These are phyloP conservation scores for Penicillium sp. DNA, from an alignment of 2,329 filamentous ascomycete species.

Conservation along the genomic window DNA sequence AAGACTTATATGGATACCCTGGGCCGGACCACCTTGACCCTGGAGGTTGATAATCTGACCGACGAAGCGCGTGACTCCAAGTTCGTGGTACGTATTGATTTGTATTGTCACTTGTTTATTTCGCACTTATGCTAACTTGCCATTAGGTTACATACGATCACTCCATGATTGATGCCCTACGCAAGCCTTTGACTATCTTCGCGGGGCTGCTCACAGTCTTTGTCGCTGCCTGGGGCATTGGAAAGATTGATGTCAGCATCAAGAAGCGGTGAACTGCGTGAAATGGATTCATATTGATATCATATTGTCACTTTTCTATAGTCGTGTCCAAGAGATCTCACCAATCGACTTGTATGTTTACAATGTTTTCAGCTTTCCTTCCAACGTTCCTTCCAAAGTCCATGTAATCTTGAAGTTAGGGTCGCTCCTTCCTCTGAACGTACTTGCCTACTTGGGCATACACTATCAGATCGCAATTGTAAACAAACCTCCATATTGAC, in stretches of 20 bases:
- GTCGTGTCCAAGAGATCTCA: slow-evolving; percentile 3
- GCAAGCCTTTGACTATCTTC: slow-evolving; percentile 85
- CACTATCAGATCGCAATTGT: background rate
- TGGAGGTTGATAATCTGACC: slow-evolving; percentile 82
- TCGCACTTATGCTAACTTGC: slow-evolving; percentile 6
- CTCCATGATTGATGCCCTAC: slow-evolving; percentile 68
- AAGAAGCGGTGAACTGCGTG: slow-evolving; percentile 51
- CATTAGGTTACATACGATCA: slow-evolving; percentile 76
- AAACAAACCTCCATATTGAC: background rate
- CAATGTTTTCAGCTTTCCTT: background rate
- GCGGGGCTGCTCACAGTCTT: slow-evolving; percentile 72
- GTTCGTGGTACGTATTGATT: slow-evolving; percentile 57
- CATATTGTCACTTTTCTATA: slow-evolving; percentile 21
- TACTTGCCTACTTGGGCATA: background rate
- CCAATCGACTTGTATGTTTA: slow-evolving; percentile 13
- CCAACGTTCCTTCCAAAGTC: background rate
- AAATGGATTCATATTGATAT: slow-evolving; percentile 16
- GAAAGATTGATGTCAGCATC: slow-evolving; percentile 80
- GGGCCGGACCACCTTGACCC: slow-evolving; percentile 76
- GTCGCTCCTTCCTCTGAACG: background rate
- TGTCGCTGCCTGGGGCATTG: slow-evolving; percentile 69
- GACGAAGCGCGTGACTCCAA: slow-evolving; percentile 86
- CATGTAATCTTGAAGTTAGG: background rate
- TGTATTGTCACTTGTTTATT: background rate
- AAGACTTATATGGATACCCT: slow-evolving; percentile 92